Percentiles rank a stretch among this genome's conserved stretches.
These are phyloP conservation scores for Myxozyma neglecta DNA, from an alignment of 805 yeast genomes.

Conservation along the genomic window DNA sequence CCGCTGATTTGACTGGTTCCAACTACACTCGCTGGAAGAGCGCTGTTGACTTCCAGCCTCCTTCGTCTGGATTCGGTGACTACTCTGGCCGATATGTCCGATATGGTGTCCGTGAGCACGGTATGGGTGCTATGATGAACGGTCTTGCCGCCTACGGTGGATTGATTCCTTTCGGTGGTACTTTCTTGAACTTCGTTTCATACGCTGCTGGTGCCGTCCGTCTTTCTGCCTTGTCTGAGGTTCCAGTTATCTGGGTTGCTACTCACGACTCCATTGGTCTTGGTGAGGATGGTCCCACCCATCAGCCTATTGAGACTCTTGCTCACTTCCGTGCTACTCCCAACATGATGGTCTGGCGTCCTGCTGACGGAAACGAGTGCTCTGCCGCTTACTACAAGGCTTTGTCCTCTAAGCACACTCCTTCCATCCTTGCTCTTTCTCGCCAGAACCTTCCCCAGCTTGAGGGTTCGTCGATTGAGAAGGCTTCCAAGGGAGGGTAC, in stretches of 20 bases:
- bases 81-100: slow-evolving; percentile 92
- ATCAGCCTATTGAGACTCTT: slow-evolving; percentile 55
- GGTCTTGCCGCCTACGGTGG: slow-evolving; percentile 92
- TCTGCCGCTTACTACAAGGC: slow-evolving; percentile 61
- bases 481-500: slow-evolving; percentile 95
- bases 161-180: slow-evolving; percentile 91
- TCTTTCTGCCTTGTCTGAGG: slow-evolving; percentile 50
- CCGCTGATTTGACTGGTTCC: slow-evolving; percentile 97
- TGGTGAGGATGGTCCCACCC: slow-evolving; percentile 62
- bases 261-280: slow-evolving; percentile 60
- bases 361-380: slow-evolving; percentile 55
- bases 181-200: slow-evolving; percentile 88
- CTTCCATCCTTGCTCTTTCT: slow-evolving; percentile 69
- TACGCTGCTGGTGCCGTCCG: slow-evolving; percentile 57
- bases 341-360: slow-evolving; percentile 52
- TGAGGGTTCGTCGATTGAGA: slow-evolving; percentile 87
- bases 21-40: slow-evolving; percentile 86
- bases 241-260: slow-evolving; percentile 52
- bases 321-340: slow-evolving; percentile 55
- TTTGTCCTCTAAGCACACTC: slow-evolving; percentile 57
- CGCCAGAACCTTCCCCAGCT: slow-evolving; percentile 87
- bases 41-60: slow-evolving; percentile 91
- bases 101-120: slow-evolving; percentile 99
- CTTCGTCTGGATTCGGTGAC: slow-evolving; percentile 73
- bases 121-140: slow-evolving; percentile 97